Base-by-base conservation (phyloP, 768 basidiomycete genomes). In the Tylopilus rubrobrunneus region DNA sequence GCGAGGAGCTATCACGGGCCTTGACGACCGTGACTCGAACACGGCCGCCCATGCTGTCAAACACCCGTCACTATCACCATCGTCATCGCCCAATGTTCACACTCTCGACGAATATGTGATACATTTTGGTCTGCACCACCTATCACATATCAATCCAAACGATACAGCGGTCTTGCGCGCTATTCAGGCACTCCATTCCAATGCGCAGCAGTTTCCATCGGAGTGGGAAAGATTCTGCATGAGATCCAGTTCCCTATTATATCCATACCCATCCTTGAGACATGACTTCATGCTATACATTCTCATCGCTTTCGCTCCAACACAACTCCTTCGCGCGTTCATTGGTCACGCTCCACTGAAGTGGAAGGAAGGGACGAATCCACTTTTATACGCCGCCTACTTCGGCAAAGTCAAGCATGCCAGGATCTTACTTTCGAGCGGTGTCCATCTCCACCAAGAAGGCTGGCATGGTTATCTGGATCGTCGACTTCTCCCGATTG, bases 321-420 rank as follows among this genome's bases (percentile, higher is more conserved):
- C 36, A 15, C 36, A 15, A 37, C 36, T 37, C 15, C 36, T 37
- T 37, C 36, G 36, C 6, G 3, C 15, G 17, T 37, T 17, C 17
- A 17, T 37, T 5, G 36, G 36, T 17, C 17, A 15, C 17, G 14
- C 36, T 15, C 36, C 17, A 15, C 15, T 37, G 36, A 37, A 37
- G 36, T 37, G 14, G 15, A 37, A 37, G 17, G 19, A 21, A 8
- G 39, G 39, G 4, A 55, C 45, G 1, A 59, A 60, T 15, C 59
- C 59, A 0, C 57, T 60, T 2, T 41, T 60, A 29, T 59, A 60
- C 15, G 57, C 57, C 5, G 41, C 41, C 1, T 40, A 34, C 8
- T 47, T 60, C 9, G 50, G 45, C 15, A 52, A 49, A 33, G 42
- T 23, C 1, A 40, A 19, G 0, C 50, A 48, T 43, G 52, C 53